Conservation (phyloP, 768 basidiomycete genomes). For the Lactifluus echinatus region DNA sequence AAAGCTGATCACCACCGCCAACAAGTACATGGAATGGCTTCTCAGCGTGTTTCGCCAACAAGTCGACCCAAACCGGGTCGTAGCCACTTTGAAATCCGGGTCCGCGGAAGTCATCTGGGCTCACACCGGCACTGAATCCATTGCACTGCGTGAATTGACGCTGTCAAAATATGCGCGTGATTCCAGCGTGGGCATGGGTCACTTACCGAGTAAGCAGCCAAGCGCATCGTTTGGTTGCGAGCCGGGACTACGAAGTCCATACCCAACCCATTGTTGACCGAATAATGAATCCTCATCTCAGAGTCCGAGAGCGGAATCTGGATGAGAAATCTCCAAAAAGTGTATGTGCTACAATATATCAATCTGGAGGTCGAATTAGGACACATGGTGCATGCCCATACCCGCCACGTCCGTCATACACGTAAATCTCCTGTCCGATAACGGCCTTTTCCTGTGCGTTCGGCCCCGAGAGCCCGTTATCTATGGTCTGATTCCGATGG, state of each 20-base stretch:
- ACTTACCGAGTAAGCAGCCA: constrained; percentile 79
- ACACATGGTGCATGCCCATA: constrained; percentile 16
- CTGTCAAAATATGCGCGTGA: not conserved
- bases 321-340: constrained; percentile 92
- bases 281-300: constrained; percentile 76
- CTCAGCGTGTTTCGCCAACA: constrained; percentile 74
- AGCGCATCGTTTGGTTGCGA: constrained; percentile 73
- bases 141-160: constrained; percentile 50
- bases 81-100: constrained; percentile 75
- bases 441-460: constrained; percentile 36
- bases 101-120: constrained; percentile 77
- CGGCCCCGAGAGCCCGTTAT: constrained; percentile 10
- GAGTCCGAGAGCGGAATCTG: constrained; percentile 61
- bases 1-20: constrained; percentile 91
- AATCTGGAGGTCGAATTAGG: not conserved
- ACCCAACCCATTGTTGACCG: constrained; percentile 70
- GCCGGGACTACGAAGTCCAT: constrained; percentile 82
- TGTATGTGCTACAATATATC: constrained; percentile 53
- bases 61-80: constrained; percentile 89
- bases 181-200: not conserved
- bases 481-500: constrained; percentile 11
- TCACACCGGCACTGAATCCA: constrained; percentile 83
- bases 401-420: constrained; percentile 52
- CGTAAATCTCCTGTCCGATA: constrained; percentile 63
- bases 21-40: constrained; percentile 85